A percentile compares a stretch with the other conserved stretches of the same genome.
phyloP scores from a whole-genome alignment of 768 basidiomycete genomes.

The Suillus americanus region DNA sequence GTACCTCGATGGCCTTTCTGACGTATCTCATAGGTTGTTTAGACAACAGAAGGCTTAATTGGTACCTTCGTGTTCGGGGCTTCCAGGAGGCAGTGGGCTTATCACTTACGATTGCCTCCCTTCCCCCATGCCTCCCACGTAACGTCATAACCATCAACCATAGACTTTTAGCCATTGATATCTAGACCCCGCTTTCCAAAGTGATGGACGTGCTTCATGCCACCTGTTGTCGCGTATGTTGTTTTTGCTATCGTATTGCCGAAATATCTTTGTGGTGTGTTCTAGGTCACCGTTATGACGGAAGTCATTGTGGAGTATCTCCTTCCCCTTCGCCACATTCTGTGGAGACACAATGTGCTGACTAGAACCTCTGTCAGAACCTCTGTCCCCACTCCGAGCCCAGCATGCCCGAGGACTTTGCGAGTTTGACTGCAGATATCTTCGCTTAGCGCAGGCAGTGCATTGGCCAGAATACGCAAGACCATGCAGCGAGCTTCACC shows the following conservation, averaged over 20 bases:
- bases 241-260: not conserved
- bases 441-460: not conserved
- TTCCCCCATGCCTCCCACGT: conserved; percentile 58
- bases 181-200: conserved; percentile 23
- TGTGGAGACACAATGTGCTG: not conserved
- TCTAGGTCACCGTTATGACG: not conserved
- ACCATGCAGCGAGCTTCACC: not conserved
- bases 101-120: conserved; percentile 71
- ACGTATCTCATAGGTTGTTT: conserved; percentile 56
- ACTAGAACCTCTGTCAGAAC: not conserved
- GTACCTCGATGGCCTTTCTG: not conserved
- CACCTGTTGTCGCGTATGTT: not conserved
- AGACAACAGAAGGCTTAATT: conserved; percentile 73
- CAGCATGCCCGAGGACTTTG: not conserved
- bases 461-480: not conserved
- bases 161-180: conserved; percentile 28
- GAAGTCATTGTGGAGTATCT: not conserved
- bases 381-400: not conserved
- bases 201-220: not conserved
- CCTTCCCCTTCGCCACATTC: not conserved
- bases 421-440: not conserved
- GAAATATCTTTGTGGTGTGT: not conserved
- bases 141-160: conserved; percentile 19
- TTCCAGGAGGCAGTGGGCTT: conserved; percentile 67
- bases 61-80: conserved; percentile 85